Evolutionary conservation across 305 asterid species (phyloP), one percentile per base, ranked within the genome.

Genomic region (Rubia balearica): DNA sequence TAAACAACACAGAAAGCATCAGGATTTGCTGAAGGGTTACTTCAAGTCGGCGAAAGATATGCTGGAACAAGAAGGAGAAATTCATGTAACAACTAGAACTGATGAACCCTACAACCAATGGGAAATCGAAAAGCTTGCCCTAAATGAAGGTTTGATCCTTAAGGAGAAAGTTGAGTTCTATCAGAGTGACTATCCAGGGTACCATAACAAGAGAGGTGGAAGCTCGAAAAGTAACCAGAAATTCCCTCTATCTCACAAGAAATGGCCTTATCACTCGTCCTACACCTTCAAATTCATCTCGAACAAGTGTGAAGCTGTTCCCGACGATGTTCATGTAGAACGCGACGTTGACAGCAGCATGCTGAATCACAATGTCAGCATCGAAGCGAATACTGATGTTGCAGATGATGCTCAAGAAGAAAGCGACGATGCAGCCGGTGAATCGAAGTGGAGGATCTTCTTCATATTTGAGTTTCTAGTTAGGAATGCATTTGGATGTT

Each of bases 31-130:
- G 10, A 22, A 16, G 42, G 75, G 63, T 8, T 75, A 70, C 63
- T 75, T 75, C 45, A 70, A 33, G 13, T 55, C 63, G 27, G 66
- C 71, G 8, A 75, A 61, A 30, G 63, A 55, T 48, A 56, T 75
- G 75, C 33, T 75, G 6, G 14, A 12, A 6, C 3, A 36, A 17
- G 76, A 56, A 57, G 76, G 80, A 14, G 80, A 76, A 66, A 65
- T 76, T 71, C 80, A 76, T 67, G 70, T 76, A 1, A 76, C 59
- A 0, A 72, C 56, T 6, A 67, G 76, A 56, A 70, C 72, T n/a
- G 80, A 72, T 30, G 19, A 72, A 5, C 80, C 80, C 16, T 72
- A 76, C 61, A 48, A 55, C 30, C 22, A 8, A 22, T 76, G 80
- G 76, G 73, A 61, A 27, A 49, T 76, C 60, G 57, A 67, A 61